These are phyloP conservation scores for Alopecurus myosuroides DNA, from an alignment of 176 grass and related monocot genomes.

Conservation along the genomic window DNA sequence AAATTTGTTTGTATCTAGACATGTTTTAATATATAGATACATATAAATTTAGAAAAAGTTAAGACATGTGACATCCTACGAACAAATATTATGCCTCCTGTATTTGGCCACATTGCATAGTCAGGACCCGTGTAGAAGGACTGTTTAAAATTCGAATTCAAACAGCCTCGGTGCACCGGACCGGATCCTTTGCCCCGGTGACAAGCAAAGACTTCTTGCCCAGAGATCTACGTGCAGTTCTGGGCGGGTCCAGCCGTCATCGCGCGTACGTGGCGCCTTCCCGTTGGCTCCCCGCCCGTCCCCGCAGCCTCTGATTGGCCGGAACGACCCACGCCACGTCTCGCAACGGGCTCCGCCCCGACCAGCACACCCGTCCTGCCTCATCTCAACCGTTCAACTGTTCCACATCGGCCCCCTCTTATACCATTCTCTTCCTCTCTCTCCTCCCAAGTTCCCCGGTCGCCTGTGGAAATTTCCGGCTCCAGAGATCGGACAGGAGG, in stretches of 20 bases:
- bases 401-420: not conserved
- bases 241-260: not conserved
- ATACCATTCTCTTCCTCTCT: not conserved
- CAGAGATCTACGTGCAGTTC: not conserved
- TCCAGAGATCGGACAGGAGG: constrained; percentile 18
- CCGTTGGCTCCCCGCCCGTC: constrained; percentile 15
- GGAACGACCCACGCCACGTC: constrained; percentile 31
- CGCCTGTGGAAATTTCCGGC: not conserved
- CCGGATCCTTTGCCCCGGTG: not conserved
- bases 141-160: too few relatives aligned
- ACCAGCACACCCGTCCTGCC: not conserved
- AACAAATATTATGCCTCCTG: too few relatives aligned
- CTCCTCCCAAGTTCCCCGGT: not conserved
- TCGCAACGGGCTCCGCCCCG: not conserved
- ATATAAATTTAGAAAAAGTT: too few relatives aligned
- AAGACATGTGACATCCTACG: too few relatives aligned
- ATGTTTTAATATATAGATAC: too few relatives aligned
- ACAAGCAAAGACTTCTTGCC: not conserved
- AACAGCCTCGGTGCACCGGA: too few relatives aligned
- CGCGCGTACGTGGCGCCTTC: not conserved
- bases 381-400: constrained; percentile 5
- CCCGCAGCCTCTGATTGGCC: constrained; percentile 21
- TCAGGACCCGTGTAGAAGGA: too few relatives aligned
- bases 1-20: too few relatives aligned
- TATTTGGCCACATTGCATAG: too few relatives aligned